These are phyloP conservation scores for Arxiozyma slooffiae DNA, from an alignment of 1,139 yeast genomes.

Conservation along the genomic window DNA sequence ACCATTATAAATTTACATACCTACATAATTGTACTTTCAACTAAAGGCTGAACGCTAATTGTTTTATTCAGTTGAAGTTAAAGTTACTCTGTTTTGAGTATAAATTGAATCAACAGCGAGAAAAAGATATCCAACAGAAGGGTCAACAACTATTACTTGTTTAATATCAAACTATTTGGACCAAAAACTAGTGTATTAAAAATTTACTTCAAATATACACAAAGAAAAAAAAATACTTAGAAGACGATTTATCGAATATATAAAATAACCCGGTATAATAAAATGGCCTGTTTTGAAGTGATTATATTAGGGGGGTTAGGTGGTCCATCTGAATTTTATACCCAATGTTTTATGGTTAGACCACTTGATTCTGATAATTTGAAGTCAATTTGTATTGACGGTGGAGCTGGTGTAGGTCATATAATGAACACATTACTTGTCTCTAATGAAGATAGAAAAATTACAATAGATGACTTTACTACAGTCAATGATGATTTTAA, in stretches of 20 bases:
- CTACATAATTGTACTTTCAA: no score
- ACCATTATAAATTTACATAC: no score
- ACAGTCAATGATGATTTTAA: not conserved
- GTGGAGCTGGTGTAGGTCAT: conserved; percentile 62
- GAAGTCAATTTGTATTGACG: conserved; percentile 57
- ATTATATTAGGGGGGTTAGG: conserved; percentile 68
- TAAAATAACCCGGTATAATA: not conserved
- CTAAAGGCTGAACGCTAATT: not conserved
- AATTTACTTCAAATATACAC: not conserved
- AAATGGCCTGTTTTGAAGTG: conserved; percentile 34
- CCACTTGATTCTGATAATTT: conserved; percentile 36
- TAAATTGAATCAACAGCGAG: not conserved
- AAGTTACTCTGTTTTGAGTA: not conserved
- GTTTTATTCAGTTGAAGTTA: not conserved
- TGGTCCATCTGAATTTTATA: conserved; percentile 62
- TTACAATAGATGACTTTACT: not conserved
- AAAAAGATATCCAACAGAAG: not conserved
- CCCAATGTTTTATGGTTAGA: conserved; percentile 58
- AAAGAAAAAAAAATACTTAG: no score
- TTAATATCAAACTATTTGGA: not conserved
- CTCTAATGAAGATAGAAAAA: not conserved
- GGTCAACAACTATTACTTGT: not conserved
- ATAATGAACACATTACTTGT: conserved; percentile 22
- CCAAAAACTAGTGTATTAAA: no score
- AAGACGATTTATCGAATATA: not conserved